phyloP scores from a whole-genome alignment of 495 filamentous ascomycete genomes.

The Talaromyces trachyspermus region DNA sequence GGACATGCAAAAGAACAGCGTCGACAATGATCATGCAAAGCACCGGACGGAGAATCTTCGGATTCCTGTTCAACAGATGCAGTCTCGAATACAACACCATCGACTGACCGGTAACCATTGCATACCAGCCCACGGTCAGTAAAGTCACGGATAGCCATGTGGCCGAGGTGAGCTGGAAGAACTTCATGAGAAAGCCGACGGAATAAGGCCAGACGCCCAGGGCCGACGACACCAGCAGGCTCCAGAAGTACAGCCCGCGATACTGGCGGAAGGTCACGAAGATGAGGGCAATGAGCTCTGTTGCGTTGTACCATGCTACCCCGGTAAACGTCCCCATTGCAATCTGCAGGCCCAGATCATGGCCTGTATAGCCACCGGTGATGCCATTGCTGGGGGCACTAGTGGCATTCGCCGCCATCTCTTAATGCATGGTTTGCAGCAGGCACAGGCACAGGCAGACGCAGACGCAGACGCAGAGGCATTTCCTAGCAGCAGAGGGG shows the following conservation, averaged over 20 bases:
- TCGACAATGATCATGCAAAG: conserved; percentile 53
- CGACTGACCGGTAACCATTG: conserved; percentile 60
- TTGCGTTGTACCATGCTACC: conserved; percentile 48
- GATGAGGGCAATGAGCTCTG: conserved; percentile 48
- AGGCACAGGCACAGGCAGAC: too few species aligned
- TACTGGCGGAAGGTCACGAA: conserved; percentile 48
- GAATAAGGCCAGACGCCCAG: conserved; percentile 51
- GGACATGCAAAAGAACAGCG: conserved; percentile 46
- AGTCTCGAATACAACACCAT: conserved; percentile 63
- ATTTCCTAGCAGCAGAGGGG: not conserved
- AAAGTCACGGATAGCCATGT: conserved; percentile 37
- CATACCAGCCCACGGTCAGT: conserved; percentile 50
- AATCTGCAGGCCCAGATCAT: conserved; percentile 31
- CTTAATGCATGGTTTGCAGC: conserved; percentile 4
- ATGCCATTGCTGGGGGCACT: conserved; percentile 34
- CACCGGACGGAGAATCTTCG: conserved; percentile 41
- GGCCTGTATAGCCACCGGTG: conserved; percentile 32
- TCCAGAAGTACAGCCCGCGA: conserved; percentile 53
- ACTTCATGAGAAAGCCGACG: conserved; percentile 55
- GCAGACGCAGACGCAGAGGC: too few species aligned
- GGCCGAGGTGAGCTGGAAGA: conserved; percentile 40
- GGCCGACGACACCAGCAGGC: conserved; percentile 41
- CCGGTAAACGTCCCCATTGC: conserved; percentile 47
- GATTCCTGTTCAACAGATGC: conserved; percentile 49
- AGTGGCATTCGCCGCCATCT: conserved; percentile 8